Base-by-base conservation (phyloP, 768 basidiomycete genomes). In the Coprinopsis marcescibilis region DNA sequence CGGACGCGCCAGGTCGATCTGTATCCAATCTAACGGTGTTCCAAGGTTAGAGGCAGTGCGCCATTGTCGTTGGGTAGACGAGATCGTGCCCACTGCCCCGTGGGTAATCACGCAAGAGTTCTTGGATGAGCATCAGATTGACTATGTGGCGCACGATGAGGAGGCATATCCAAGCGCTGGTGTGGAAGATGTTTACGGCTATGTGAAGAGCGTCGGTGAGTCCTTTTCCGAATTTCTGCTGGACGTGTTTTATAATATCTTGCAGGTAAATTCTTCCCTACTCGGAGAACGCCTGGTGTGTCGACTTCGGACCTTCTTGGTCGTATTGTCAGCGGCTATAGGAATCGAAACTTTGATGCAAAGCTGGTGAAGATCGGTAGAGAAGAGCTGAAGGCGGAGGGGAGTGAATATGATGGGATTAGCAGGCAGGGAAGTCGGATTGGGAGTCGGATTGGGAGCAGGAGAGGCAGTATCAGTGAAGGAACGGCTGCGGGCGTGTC, bases 101-200 rank as follows among this genome's bases (percentile, higher is more conserved):
- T 97, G 95, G 96, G 70, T 90, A 32, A 72, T 98, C 49, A 81
- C 84, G 54, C 71, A 84, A 46, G 82, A 74, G 0, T 99, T 96
- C 62, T 53, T 98, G 19, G 77, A 88, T 36, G 85, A 85, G 63
- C 81, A 88, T 63, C 62, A 84, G 64, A 95, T 99, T 52, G 96
- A 99, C 63, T 99, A 97, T 57, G 85, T 98, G 37, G 94, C 94
- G 2, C 96, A 99, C 57, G 96, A 99, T 58, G 94, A 97, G 58
- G 81, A 77, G 43, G 89, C 92, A 0, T 98, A 98, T 57, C 76
- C 76, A 2, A 72, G 81, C 23, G 79, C 73, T n/a, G 89, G 85
- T 1, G 74, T 80, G 40, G 81, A 86, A 24, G 96, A 99, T 62
- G 88, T 94, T 0, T 99, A 97, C 60, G 69, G 69, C 2, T 85